phyloP scores from a whole-genome alignment of 2,329 filamentous ascomycete genomes.

The Zasmidium angulare region DNA sequence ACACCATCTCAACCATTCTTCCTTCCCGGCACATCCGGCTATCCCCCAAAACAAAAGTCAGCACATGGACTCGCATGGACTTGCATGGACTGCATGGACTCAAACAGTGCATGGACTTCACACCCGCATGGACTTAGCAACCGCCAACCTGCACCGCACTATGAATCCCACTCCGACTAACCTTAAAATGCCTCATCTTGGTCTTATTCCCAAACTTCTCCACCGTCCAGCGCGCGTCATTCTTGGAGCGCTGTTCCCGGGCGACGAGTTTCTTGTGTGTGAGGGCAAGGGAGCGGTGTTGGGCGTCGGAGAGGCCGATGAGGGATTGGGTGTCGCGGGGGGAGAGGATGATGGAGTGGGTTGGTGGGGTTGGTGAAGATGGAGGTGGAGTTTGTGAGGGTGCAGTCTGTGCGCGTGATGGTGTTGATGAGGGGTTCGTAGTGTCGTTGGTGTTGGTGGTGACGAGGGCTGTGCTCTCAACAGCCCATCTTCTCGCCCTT shows the following conservation, averaged over 20 bases:
- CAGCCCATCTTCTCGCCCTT: background rate
- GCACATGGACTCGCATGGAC: too few species aligned
- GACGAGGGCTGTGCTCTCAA: background rate
- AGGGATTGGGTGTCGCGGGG: conserved; percentile 15
- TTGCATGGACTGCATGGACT: too few species aligned
- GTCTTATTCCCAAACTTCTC: conserved; percentile 21
- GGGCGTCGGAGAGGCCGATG: conserved; percentile 13
- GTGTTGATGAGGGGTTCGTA: background rate
- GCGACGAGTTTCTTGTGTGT: conserved; percentile 15
- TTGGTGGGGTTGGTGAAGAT: too few species aligned
- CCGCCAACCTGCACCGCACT: conserved; percentile 17
- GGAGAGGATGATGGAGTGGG: background rate
- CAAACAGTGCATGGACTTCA: too few species aligned
- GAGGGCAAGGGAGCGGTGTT: conserved; percentile 16
- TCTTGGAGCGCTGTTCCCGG: conserved; percentile 12
- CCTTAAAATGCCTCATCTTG: conserved; percentile 25
- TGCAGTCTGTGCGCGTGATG: too few species aligned
- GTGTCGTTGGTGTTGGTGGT: background rate
- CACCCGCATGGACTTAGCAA: too few species aligned
- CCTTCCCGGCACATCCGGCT: conserved; percentile 21
- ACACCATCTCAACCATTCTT: conserved; percentile 17
- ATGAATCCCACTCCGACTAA: conserved; percentile 19
- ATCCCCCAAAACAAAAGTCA: background rate
- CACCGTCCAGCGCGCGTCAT: conserved; percentile 19
- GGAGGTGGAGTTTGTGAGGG: too few species aligned